Conservation (phyloP, 306 rosid genomes). For the Phaseolus lunatus region DNA sequence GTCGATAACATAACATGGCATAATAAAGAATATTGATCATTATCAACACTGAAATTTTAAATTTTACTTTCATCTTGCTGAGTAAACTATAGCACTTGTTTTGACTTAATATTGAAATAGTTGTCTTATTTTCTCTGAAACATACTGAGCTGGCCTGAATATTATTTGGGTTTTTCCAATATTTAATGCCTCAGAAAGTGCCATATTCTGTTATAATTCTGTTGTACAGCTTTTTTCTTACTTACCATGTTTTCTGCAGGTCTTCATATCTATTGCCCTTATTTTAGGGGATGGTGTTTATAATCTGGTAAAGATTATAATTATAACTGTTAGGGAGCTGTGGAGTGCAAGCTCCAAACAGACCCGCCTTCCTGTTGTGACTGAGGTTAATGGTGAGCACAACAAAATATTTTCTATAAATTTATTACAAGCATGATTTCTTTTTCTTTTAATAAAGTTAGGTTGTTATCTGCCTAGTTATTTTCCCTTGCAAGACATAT, state of each 20-base stretch:
- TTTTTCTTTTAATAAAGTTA: slow-evolving; percentile 10
- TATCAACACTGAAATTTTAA: not conserved
- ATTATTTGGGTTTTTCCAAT: slow-evolving; percentile 7
- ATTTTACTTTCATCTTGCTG: slow-evolving; percentile 16
- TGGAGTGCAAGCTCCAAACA: slow-evolving; percentile 60
- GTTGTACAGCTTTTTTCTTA: slow-evolving; percentile 7
- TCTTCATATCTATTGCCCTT: slow-evolving; percentile 63
- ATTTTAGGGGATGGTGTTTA: slow-evolving; percentile 93
- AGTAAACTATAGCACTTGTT: not conserved
- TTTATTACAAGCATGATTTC: slow-evolving; percentile 18
- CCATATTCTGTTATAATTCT: slow-evolving; percentile 30
- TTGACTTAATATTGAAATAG: not conserved
- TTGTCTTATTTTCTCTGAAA: not conserved
- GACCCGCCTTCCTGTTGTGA: slow-evolving; percentile 66
- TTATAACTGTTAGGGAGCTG: slow-evolving; percentile 70
- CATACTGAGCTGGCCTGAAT: slow-evolving; percentile 9
- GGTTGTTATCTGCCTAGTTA: not conserved
- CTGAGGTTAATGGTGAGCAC: slow-evolving; percentile 66
- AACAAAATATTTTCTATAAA: slow-evolving; percentile 18
- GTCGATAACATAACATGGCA: not conserved
- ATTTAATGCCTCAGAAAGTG: not conserved
- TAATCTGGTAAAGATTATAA: slow-evolving; percentile 78
- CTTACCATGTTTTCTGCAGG: slow-evolving; percentile 45
- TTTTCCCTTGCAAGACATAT: slow-evolving; percentile 19
- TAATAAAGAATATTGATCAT: not conserved